phyloP scores from a whole-genome alignment of 768 basidiomycete genomes.

The Rhodosporidiobolus odoratus region DNA sequence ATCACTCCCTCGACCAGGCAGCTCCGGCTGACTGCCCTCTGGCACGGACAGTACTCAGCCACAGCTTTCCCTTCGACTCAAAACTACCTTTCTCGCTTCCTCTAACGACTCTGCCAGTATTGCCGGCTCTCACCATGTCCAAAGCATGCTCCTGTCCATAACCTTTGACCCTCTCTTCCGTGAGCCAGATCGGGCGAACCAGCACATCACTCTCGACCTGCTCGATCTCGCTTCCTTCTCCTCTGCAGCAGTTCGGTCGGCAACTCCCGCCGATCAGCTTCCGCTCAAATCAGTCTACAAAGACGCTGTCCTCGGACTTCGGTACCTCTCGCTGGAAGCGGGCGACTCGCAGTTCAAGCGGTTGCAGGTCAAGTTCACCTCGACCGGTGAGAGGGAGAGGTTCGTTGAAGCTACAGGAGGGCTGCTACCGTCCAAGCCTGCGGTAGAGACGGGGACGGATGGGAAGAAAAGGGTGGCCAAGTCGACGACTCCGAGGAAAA shows the following conservation, averaged over 20 bases:
- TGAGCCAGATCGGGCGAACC: not conserved
- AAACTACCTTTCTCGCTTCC: not conserved
- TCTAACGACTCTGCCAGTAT: not conserved
- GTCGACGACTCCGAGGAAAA: not conserved
- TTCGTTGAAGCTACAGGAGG: conserved; percentile 4
- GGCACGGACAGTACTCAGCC: conserved; percentile 15
- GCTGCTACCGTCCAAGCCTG: conserved; percentile 22
- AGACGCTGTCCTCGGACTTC: conserved; percentile 13
- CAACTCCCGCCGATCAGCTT: conserved; percentile 9
- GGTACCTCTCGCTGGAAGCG: conserved; percentile 3
- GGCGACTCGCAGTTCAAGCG: conserved; percentile 9
- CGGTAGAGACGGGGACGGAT: not conserved
- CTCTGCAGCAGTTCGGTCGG: not conserved
- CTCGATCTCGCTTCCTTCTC: conserved; percentile 26
- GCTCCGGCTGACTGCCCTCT: not conserved
- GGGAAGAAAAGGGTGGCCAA: not conserved
- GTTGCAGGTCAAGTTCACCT: conserved; percentile 18
- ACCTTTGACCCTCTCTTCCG: conserved; percentile 24
- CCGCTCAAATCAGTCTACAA: conserved; percentile 32
- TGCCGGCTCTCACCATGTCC: not conserved
- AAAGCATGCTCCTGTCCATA: conserved; percentile 17
- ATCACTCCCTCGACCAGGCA: too few relatives aligned
- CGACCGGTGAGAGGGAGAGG: conserved; percentile 2
- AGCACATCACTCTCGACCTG: conserved; percentile 18
- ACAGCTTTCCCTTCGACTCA: conserved; percentile 16